Conservation (phyloP, 2,329 filamentous ascomycete genomes). For the Mollisia scopiformis region DNA sequence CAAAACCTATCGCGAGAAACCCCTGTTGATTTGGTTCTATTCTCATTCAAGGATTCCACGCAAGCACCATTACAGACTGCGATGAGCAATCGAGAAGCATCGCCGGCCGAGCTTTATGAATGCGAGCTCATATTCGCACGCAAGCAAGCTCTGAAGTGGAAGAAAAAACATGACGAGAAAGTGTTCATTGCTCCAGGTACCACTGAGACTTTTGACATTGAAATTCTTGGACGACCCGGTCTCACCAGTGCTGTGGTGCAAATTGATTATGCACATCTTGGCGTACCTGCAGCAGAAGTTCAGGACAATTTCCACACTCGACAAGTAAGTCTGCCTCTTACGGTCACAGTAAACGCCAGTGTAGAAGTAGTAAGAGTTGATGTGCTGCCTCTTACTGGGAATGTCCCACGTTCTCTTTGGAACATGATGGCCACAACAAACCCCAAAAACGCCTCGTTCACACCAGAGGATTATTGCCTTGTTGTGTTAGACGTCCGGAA, state of each 20-base stretch:
- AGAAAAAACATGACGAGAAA: constrained; percentile 53
- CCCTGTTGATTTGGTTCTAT: constrained; percentile 80
- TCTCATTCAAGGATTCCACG: constrained; percentile 89
- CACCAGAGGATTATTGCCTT: constrained; percentile 71
- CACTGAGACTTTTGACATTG: constrained; percentile 75
- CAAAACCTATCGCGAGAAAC: constrained; percentile 74
- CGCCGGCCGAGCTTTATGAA: constrained; percentile 81
- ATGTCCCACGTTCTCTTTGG: constrained; percentile 67
- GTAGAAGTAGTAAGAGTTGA: constrained; percentile 82
- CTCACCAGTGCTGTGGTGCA: constrained; percentile 79
- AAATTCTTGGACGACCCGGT: constrained; percentile 84
- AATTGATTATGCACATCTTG: constrained; percentile 85
- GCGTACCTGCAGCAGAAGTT: constrained; percentile 67
- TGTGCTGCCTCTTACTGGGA: constrained; percentile 71
- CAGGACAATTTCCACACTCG: constrained; percentile 80
- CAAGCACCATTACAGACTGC: constrained; percentile 76
- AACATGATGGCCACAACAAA: constrained; percentile 36
- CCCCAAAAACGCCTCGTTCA: constrained; percentile 39
- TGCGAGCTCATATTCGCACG: constrained; percentile 79
- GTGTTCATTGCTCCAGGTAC: constrained; percentile 67
- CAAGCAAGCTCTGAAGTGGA: constrained; percentile 68
- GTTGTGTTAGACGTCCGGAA: constrained; percentile 85
- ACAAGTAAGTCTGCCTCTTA: constrained; percentile 78
- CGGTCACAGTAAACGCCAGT: constrained; percentile 89
- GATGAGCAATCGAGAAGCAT: constrained; percentile 74